Evolutionary conservation across 2,329 filamentous ascomycete genomes (phyloP).

Genomic region (Dothistroma septosporum): DNA sequence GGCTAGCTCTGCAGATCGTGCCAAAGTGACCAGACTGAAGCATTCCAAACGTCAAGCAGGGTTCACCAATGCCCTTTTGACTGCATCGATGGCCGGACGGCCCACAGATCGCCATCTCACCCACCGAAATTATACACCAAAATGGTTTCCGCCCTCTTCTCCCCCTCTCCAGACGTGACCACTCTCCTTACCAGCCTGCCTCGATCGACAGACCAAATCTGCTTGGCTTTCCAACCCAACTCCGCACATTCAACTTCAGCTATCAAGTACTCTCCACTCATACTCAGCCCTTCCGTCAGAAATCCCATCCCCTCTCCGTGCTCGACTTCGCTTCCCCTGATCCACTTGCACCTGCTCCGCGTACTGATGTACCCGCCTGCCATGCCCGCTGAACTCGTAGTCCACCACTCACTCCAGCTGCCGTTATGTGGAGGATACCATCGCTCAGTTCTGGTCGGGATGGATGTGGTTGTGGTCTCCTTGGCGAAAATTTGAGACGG

Average conservation of each 20-base stretch:
- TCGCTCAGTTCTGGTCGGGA: constrained; percentile 7
- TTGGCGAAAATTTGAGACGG: constrained; percentile 18
- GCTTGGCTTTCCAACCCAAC: constrained; percentile 8
- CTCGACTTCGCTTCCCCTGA: constrained; percentile 10
- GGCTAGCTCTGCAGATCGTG: too few relatives aligned
- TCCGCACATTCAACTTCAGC: constrained; percentile 15
- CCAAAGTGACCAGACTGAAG: neutral
- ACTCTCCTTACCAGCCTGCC: constrained; percentile 21
- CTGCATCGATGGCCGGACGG: neutral
- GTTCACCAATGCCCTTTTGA: neutral
- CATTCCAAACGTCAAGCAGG: neutral
- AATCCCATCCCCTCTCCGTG: constrained; percentile 11
- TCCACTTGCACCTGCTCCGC: constrained; percentile 15
- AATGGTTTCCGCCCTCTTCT: constrained; percentile 31
- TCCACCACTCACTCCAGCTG: constrained; percentile 12
- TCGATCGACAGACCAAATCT: constrained; percentile 22
- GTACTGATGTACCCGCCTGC: neutral
- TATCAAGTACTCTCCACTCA: constrained; percentile 14
- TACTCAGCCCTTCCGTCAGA: constrained; percentile 17
- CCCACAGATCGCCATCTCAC: neutral
- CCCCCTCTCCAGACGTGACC: constrained; percentile 13
- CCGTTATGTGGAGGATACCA: constrained; percentile 17
- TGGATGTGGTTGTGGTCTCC: neutral
- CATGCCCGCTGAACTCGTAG: neutral
- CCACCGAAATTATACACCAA: constrained; percentile 21